phyloP scores from a whole-genome alignment of 2,329 filamentous ascomycete species.

The Hymenoscyphus fructigenus region DNA sequence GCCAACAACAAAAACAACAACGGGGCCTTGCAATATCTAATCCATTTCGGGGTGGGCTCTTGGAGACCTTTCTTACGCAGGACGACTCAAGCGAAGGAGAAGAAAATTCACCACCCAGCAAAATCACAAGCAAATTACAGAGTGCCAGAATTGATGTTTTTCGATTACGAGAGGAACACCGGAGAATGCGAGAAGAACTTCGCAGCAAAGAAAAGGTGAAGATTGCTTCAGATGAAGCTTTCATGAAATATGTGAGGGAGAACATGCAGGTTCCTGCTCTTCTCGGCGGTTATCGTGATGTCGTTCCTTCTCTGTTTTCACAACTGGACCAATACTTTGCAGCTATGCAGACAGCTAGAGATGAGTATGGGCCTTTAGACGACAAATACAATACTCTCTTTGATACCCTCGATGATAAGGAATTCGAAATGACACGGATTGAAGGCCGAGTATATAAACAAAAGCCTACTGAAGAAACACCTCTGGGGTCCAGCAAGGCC shows the following conservation, averaged over 20 bases:
- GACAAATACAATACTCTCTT: conserved; percentile 20
- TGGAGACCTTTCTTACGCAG: conserved; percentile 15
- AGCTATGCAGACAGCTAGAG: conserved; percentile 16
- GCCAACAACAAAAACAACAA: neutral
- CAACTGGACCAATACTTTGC: conserved; percentile 5
- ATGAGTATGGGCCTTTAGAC: conserved; percentile 25
- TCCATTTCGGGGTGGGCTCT: neutral
- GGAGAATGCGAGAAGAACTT: conserved; percentile 14
- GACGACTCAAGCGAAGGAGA: conserved; percentile 3
- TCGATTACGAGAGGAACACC: conserved; percentile 7
- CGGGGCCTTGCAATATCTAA: neutral
- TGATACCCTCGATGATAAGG: conserved; percentile 17
- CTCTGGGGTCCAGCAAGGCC: neutral
- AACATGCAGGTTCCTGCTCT: neutral
- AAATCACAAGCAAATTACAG: conserved; percentile 6
- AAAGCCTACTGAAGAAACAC: neutral
- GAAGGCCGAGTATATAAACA: conserved; percentile 17
- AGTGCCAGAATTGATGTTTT: conserved; percentile 8
- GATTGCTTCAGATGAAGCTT: conserved; percentile 15
- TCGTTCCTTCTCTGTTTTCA: neutral
- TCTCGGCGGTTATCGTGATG: neutral
- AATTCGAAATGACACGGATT: conserved; percentile 18
- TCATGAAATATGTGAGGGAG: conserved; percentile 19
- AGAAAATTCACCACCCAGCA: conserved; percentile 1
- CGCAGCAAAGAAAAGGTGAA: conserved; percentile 13